A percentile compares a stretch with the other conserved stretches of the same genome.
These are phyloP conservation scores for Plantago lanceolata DNA, from an alignment of 305 asterid species.

Conservation along the genomic window DNA sequence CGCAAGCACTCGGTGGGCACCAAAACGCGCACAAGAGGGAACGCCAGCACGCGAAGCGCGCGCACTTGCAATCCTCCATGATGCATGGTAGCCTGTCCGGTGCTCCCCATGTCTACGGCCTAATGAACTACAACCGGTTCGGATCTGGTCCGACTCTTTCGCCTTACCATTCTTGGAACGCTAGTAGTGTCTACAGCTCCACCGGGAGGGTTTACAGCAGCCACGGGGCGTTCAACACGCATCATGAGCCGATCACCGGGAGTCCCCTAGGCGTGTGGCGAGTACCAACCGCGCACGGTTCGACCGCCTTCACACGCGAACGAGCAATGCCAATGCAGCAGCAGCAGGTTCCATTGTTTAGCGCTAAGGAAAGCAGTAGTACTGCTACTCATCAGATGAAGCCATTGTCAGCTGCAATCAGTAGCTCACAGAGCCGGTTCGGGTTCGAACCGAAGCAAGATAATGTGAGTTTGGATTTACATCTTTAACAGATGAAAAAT, in stretches of 20 bases:
- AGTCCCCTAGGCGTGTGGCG: conserved; percentile 46
- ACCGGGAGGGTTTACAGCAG: conserved; percentile 23
- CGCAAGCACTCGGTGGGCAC: conserved; percentile 70
- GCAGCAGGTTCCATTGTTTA: conserved; percentile 21
- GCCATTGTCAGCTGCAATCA: conserved; percentile 25
- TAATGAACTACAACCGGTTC: conserved; percentile 29
- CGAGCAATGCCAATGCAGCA: conserved; percentile 20
- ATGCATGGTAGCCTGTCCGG: conserved; percentile 28
- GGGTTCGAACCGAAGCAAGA: conserved; percentile 48
- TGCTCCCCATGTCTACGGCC: conserved; percentile 31
- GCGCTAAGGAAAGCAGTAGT: conserved; percentile 15
- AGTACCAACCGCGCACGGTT: conserved; percentile 27
- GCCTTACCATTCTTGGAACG: conserved; percentile 32
- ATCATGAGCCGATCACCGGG: conserved; percentile 35
- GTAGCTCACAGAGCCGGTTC: conserved; percentile 31
- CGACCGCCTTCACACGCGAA: conserved; percentile 13
- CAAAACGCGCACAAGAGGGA: conserved; percentile 70
- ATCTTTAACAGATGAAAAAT: conserved; percentile 31
- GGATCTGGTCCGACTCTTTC: conserved; percentile 25
- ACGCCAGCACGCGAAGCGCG: conserved; percentile 54
- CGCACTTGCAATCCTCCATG: conserved; percentile 43
- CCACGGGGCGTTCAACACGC: conserved; percentile 20
- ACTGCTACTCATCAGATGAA: conserved; percentile 21
- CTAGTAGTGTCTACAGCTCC: neutral
- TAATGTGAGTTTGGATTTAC: conserved; percentile 79